Evolutionary conservation across 2,329 filamentous ascomycete species (phyloP).

Genomic region (Fonsecaea erecta): DNA sequence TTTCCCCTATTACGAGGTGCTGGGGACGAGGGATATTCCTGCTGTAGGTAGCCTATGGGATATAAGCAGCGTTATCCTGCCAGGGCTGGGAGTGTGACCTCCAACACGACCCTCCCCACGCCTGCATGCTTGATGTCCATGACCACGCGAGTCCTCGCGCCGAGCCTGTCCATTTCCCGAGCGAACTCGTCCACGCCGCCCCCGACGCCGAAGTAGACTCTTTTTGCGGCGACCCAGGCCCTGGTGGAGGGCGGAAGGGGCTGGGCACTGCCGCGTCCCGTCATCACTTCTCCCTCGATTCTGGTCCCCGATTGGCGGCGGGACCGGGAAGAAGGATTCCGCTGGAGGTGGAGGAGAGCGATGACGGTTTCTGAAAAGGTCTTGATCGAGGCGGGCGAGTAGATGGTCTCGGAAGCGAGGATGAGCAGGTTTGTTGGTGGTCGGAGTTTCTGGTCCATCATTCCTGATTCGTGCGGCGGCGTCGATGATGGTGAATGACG

Average conservation of each 20-base stretch:
- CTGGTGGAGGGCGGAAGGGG: no score
- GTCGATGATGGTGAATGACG: conserved; percentile 30
- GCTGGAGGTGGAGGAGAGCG: conserved; percentile 50
- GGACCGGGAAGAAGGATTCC: conserved; percentile 41
- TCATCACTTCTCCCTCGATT: background rate
- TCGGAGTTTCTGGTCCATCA: background rate
- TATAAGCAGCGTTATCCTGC: background rate
- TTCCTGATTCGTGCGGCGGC: conserved; percentile 12
- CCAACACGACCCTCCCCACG: conserved; percentile 51
- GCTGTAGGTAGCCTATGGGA: background rate
- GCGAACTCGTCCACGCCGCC: conserved; percentile 67
- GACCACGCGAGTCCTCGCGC: conserved; percentile 34
- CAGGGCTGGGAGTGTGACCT: conserved; percentile 37
- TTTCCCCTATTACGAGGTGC: no score
- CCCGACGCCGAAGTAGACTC: conserved; percentile 69
- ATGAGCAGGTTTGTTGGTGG: conserved; percentile 45
- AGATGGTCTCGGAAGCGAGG: conserved; percentile 69
- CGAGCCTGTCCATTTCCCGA: conserved; percentile 34
- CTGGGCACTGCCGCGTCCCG: no score
- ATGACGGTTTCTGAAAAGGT: conserved; percentile 62
- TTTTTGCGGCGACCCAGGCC: conserved; percentile 66
- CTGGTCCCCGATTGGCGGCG: background rate
- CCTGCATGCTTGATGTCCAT: conserved; percentile 50
- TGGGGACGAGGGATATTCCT: no score
- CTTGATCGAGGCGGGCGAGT: conserved; percentile 59